These are phyloP conservation scores for Boletus fagicola DNA, from an alignment of 768 basidiomycete genomes.

Conservation along the genomic window DNA sequence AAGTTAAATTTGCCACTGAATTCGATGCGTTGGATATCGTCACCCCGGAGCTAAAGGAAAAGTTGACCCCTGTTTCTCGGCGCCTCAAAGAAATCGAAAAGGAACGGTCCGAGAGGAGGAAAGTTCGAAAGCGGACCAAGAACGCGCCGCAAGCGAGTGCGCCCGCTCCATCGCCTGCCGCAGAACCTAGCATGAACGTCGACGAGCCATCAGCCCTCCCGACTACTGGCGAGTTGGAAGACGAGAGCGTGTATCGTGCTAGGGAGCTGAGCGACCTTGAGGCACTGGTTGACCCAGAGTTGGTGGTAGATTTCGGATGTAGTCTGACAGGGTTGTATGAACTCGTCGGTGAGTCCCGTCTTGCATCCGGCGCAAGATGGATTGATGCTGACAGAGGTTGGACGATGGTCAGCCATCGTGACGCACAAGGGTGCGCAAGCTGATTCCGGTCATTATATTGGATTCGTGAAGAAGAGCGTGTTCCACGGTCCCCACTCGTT, in stretches of 20 bases:
- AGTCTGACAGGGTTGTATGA: conserved; percentile 87
- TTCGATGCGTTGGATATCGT: conserved; percentile 82
- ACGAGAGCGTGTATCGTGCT: conserved; percentile 61
- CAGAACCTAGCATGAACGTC: conserved; percentile 39
- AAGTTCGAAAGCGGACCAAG: conserved; percentile 77
- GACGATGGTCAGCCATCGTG: conserved; percentile 67
- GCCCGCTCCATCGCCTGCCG: conserved; percentile 21
- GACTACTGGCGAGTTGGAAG: conserved; percentile 43
- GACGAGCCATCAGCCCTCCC: conserved; percentile 40
- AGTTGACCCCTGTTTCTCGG: conserved; percentile 66
- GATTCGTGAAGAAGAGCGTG: conserved; percentile 78
- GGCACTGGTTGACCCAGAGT: conserved; percentile 56
- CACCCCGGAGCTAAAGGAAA: conserved; percentile 74
- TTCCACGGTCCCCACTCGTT: conserved; percentile 43
- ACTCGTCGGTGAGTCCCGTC: conserved; percentile 66
- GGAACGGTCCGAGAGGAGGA: conserved; percentile 78
- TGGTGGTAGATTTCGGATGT: conserved; percentile 68
- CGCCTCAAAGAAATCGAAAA: conserved; percentile 79
- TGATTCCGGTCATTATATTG: conserved; percentile 95
- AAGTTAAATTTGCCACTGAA: conserved; percentile 90
- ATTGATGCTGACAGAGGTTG: not conserved
- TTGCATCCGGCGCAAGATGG: not conserved
- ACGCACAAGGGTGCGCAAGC: conserved; percentile 97
- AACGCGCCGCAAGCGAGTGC: conserved; percentile 11
- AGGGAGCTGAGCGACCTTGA: conserved; percentile 67